Base-by-base conservation (phyloP, 2,329 filamentous ascomycete genomes). In the Cryphonectria parasitica region DNA sequence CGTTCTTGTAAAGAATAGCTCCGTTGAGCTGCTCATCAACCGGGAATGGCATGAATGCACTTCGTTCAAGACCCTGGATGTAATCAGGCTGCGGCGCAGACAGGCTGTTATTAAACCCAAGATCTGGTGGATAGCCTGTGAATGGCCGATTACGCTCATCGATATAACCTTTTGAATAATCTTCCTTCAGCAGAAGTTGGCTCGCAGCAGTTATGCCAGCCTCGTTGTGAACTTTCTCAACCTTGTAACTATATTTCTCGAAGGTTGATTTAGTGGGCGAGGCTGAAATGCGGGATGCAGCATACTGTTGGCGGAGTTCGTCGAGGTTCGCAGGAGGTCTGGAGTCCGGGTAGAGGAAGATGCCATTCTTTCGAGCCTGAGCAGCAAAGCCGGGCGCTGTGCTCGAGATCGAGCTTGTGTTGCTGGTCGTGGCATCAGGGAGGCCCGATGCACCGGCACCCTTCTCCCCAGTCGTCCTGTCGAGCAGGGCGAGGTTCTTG, bases 61-160 rank as follows among this genome's bases (percentile, higher is more conserved):
- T 8, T 22, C 1, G 17, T 22, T 1, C 5, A 19, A 49, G 45
- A 19, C 77, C 77, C 65, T 79, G 74, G 66, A 79, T 64, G 36
- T 75, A 77, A 70, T 77, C 77, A 43, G 78, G 77, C 63, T 77
- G 74, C 41, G 75, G 72, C n/a, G 75, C 70, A 54, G 76, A 75
- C 5, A 79, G 71, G 25, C 72, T 71, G 49, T 76, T 71, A 34
- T 79, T 79, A 60, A 78, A 77, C 10, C 75, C 74, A 60, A 76
- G 64, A 52, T 76, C 69, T 41, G 72, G 72, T 52, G 76, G 74
- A 34, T 78, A 74, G 49, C 45, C 67, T 3, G 45, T 49, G 19
- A 49, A 49, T 49, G 2, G 17, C 45, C 45, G 17, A n/a, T 49
- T 22, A 22, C 7, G 7, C 3, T 2, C 45, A 5, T 19, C 1